These are phyloP conservation scores for Phyllosticta ampelicida DNA, from an alignment of 2,329 filamentous ascomycete species.

Conservation along the genomic window DNA sequence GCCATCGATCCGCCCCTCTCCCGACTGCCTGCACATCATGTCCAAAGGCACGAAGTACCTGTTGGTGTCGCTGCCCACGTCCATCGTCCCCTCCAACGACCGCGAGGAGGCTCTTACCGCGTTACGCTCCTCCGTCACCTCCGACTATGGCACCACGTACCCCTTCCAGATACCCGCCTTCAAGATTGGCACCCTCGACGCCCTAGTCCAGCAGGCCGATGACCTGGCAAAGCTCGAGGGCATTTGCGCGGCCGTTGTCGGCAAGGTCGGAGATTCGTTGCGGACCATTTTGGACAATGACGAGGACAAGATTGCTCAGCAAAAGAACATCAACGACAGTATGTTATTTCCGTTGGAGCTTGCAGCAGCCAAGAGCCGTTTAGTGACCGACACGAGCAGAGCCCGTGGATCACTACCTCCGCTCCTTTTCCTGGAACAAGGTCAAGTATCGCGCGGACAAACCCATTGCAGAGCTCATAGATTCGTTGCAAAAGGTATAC, in stretches of 20 bases:
- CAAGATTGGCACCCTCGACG: slow-evolving; percentile 95
- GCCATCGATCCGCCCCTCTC: background rate
- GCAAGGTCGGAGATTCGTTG: slow-evolving; percentile 80
- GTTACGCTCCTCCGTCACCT: slow-evolving; percentile 58
- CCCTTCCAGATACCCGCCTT: slow-evolving; percentile 83
- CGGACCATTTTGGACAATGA: slow-evolving; percentile 73
- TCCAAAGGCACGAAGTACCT: slow-evolving; percentile 56
- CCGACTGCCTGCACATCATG: slow-evolving; percentile 20
- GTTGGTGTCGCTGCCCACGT: slow-evolving; percentile 79
- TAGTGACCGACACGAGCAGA: slow-evolving; percentile 43
- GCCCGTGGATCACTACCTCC: slow-evolving; percentile 88
- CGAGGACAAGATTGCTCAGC: slow-evolving; percentile 68
- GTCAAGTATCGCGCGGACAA: slow-evolving; percentile 94
- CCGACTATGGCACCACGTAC: slow-evolving; percentile 64
- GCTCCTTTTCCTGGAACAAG: slow-evolving; percentile 90
- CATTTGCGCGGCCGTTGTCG: slow-evolving; percentile 69
- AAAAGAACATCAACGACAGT: slow-evolving; percentile 95
- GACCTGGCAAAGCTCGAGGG: slow-evolving; percentile 81
- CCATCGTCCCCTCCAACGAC: slow-evolving; percentile 71
- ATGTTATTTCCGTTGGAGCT: slow-evolving; percentile 26
- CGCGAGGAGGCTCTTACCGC: slow-evolving; percentile 71
- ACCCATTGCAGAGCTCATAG: slow-evolving; percentile 74
- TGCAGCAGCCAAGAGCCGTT: background rate
- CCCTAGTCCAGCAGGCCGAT: slow-evolving; percentile 89
- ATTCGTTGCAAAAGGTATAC: slow-evolving; percentile 72